A percentile compares a stretch with the other conserved stretches of the same genome.
These are phyloP conservation scores for Claviceps cyperi DNA, from an alignment of 2,329 filamentous ascomycete species.

Conservation along the genomic window DNA sequence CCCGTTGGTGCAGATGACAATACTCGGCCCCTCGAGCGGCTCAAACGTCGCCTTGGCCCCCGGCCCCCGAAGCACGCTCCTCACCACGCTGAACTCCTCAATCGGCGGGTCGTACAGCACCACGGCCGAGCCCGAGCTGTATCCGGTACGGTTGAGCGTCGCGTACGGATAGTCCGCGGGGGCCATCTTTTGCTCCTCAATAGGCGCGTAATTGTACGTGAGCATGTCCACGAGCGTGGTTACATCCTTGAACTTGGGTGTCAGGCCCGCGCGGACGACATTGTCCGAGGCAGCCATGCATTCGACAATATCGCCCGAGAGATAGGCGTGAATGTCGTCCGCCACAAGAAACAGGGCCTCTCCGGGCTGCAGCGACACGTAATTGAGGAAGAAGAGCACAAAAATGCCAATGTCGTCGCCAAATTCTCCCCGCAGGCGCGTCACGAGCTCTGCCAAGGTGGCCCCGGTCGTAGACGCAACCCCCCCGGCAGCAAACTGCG, in stretches of 20 bases:
- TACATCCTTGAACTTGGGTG: slow-evolving; percentile 97
- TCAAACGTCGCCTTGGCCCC: slow-evolving; percentile 83
- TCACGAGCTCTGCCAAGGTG: slow-evolving; percentile 62
- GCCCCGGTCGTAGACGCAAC: slow-evolving; percentile 52
- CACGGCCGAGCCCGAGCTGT: slow-evolving; percentile 59
- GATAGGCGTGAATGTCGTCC: slow-evolving; percentile 93
- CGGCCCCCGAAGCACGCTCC: slow-evolving; percentile 54
- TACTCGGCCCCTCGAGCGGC: slow-evolving; percentile 72
- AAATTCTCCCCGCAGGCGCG: slow-evolving; percentile 69
- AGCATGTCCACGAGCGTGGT: slow-evolving; percentile 77
- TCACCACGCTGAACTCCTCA: slow-evolving; percentile 85
- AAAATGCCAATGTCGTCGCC: slow-evolving; percentile 85
- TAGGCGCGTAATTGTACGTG: slow-evolving; percentile 90
- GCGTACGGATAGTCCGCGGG: slow-evolving; percentile 76
- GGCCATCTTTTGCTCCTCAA: slow-evolving; percentile 85
- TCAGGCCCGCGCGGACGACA: slow-evolving; percentile 91
- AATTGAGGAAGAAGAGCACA: slow-evolving; percentile 95
- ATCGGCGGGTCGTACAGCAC: slow-evolving; percentile 89
- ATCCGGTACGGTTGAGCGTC: slow-evolving; percentile 66
- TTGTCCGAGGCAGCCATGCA: slow-evolving; percentile 99
- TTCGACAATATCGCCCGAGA: slow-evolving; percentile 89
- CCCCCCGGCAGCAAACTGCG: slow-evolving; percentile 61
- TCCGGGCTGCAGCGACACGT: slow-evolving; percentile 71
- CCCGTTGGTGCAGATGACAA: slow-evolving; percentile 80
- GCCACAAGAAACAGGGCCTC: slow-evolving; percentile 94